Evolutionary conservation across 1,139 yeast genomes (phyloP).

Genomic region (Debaryomyces sp.): DNA sequence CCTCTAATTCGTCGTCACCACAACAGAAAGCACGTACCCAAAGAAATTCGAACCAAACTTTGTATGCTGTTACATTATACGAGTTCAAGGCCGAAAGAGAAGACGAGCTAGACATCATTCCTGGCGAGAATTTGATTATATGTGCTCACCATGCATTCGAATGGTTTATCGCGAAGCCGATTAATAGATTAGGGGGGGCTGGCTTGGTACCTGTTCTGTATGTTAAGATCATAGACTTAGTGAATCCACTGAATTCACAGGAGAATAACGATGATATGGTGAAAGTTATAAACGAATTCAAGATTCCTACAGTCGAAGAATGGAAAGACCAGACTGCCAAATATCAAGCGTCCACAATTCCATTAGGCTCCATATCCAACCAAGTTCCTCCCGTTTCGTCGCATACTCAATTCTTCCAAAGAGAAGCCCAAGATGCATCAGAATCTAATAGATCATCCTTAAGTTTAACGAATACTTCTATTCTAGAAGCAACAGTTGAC

Average conservation of each 20-base stretch:
- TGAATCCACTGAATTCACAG: constrained; percentile 41
- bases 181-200: constrained; percentile 94
- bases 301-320: constrained; percentile 89
- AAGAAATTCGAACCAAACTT: constrained; percentile 34
- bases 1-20: constrained; percentile 11
- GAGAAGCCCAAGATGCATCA: constrained; percentile 16
- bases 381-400: constrained; percentile 32
- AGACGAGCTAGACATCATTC: constrained; percentile 81
- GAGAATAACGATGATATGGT: constrained; percentile 31
- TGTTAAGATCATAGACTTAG: constrained; percentile 81
- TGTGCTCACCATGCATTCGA: constrained; percentile 96
- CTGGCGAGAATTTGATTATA: constrained; percentile 87
- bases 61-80: constrained; percentile 58
- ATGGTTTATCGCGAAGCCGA: constrained; percentile 98
- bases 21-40: background rate
- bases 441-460: constrained; percentile 38
- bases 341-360: constrained; percentile 89
- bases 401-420: constrained; percentile 45
- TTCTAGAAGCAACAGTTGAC: constrained; percentile 74
- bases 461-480: constrained; percentile 34
- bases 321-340: constrained; percentile 93
- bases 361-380: constrained; percentile 57
- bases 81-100: constrained; percentile 87
- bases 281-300: constrained; percentile 54
- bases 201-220: constrained; percentile 93